Evolutionary conservation across 2,329 filamentous ascomycete species (phyloP).

Genomic region (Colletotrichum ledebouriae): DNA sequence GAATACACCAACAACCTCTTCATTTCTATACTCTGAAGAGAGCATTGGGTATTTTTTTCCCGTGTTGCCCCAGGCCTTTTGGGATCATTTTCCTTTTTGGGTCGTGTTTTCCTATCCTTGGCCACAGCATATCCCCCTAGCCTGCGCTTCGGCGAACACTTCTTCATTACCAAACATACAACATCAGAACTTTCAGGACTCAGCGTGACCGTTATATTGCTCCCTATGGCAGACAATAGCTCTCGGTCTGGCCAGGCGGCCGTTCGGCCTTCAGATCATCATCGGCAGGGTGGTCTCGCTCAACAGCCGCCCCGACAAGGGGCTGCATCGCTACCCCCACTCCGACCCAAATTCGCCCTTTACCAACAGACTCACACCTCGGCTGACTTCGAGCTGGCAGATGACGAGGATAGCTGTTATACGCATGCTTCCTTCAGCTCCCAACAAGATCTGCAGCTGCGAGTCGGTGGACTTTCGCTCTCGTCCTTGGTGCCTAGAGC

Average conservation of each 20-base stretch:
- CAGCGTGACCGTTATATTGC: background rate
- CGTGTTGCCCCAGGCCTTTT: background rate
- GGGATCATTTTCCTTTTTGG: background rate
- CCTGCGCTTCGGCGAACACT: background rate
- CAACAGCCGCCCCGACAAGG: background rate
- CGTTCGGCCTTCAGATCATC: slow-evolving; percentile 1
- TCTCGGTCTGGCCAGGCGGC: background rate
- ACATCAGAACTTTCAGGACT: background rate
- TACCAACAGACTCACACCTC: background rate
- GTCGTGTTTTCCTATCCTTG: background rate
- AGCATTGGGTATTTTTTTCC: background rate
- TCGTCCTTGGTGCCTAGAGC: background rate
- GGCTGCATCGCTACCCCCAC: slow-evolving; percentile 8
- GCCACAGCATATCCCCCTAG: background rate
- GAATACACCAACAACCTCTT: background rate
- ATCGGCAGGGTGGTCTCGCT: background rate
- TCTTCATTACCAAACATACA: background rate
- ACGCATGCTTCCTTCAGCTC: background rate
- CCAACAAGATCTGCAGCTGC: background rate
- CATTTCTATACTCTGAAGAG: background rate
- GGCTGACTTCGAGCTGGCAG: background rate
- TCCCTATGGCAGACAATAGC: slow-evolving; percentile 16
- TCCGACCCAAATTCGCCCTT: slow-evolving; percentile 1
- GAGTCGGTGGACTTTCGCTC: background rate
- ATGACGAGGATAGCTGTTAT: background rate